These are phyloP conservation scores for Clonostachys rhizophaga DNA, from an alignment of 2,329 filamentous ascomycete genomes.

Conservation along the genomic window DNA sequence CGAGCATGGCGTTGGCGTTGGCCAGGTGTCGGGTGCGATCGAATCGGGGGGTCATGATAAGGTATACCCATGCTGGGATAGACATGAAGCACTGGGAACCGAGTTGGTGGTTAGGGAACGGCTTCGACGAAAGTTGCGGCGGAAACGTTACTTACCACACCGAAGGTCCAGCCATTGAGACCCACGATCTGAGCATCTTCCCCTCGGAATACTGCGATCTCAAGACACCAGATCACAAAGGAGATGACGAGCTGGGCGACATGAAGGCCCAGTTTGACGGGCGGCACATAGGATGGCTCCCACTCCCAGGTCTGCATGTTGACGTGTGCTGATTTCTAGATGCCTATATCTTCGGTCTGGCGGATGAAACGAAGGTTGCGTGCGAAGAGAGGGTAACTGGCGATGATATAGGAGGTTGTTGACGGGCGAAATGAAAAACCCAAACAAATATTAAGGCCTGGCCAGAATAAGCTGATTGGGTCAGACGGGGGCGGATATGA, in stretches of 20 bases:
- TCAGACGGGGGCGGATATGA: too few relatives aligned
- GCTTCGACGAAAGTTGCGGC: neutral
- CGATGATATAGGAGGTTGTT: too few relatives aligned
- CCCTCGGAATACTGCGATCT: constrained; percentile 53
- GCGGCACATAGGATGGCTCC: constrained; percentile 48
- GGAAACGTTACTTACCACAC: constrained; percentile 41
- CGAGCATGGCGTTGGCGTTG: constrained; percentile 56
- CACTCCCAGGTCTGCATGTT: constrained; percentile 44
- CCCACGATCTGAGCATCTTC: constrained; percentile 45
- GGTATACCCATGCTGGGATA: constrained; percentile 59
- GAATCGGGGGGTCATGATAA: constrained; percentile 61
- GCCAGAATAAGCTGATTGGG: too few relatives aligned
- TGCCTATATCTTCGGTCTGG: too few relatives aligned
- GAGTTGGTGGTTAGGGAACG: constrained; percentile 2
- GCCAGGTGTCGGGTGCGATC: constrained; percentile 57
- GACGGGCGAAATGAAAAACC: too few relatives aligned
- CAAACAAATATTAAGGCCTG: too few relatives aligned
- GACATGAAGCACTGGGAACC: constrained; percentile 55
- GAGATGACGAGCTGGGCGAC: constrained; percentile 47
- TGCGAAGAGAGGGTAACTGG: too few relatives aligned
- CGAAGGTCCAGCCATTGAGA: constrained; percentile 60
- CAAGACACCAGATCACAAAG: constrained; percentile 52
- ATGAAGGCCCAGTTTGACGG: constrained; percentile 54
- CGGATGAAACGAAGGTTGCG: too few relatives aligned
- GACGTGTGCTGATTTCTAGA: neutral